phyloP scores from a whole-genome alignment of 176 grass and related monocot species.

The Lolium rigidum region DNA sequence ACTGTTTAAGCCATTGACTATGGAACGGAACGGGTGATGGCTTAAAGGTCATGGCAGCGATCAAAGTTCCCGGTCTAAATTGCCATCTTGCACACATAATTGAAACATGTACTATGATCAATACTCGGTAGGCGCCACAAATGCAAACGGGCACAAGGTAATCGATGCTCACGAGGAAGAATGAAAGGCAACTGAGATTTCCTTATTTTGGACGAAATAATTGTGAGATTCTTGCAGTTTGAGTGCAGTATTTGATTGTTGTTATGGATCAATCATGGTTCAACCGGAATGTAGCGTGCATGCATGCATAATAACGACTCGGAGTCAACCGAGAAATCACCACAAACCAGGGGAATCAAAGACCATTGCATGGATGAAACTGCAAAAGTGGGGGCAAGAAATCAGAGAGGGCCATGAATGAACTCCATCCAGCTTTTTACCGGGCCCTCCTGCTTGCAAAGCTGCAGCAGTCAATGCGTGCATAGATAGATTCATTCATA shows the following conservation, averaged over 20 bases:
- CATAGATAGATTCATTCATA: not conserved
- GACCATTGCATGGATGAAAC: not conserved
- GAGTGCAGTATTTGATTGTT: not conserved
- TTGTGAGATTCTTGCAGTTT: too few relatives aligned
- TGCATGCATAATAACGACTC: not conserved
- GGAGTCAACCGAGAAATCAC: slow-evolving; percentile 36
- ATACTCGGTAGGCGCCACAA: too few relatives aligned
- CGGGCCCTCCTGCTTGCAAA: not conserved
- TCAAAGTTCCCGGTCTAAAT: not conserved
- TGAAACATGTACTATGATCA: not conserved
- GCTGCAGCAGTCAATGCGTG: not conserved
- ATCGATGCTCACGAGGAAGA: not conserved
- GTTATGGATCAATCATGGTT: not conserved
- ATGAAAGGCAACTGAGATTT: too few relatives aligned
- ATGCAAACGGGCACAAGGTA: too few relatives aligned
- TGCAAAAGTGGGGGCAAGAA: not conserved
- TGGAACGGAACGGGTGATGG: not conserved
- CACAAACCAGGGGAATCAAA: not conserved
- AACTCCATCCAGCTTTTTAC: slow-evolving; percentile 1
- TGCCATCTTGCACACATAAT: not conserved
- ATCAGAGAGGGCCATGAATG: not conserved
- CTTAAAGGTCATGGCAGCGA: slow-evolving; percentile 7
- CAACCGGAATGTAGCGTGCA: too few relatives aligned
- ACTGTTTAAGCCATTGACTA: slow-evolving; percentile 45
- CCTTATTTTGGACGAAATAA: too few relatives aligned